phyloP scores from a whole-genome alignment of 768 basidiomycete genomes.

The Kwoniella botswanensis region DNA sequence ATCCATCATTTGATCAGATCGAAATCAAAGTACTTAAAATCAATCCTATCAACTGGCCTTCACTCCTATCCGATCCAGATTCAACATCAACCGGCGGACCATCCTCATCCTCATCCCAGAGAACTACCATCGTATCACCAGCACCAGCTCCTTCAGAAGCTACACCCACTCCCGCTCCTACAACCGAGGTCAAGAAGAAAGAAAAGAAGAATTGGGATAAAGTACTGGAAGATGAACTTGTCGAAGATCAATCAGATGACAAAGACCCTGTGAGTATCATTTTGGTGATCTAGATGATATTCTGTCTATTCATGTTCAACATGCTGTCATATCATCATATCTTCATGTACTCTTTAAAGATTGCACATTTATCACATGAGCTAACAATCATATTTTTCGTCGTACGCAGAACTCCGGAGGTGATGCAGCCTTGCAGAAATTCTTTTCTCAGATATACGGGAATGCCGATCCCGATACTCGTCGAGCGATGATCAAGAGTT shows the following conservation, averaged over 20 bases:
- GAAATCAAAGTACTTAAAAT: conserved; percentile 80
- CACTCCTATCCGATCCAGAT: conserved; percentile 19
- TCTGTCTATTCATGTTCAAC: too few species aligned
- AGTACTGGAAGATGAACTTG: conserved; percentile 72
- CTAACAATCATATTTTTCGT: too few species aligned
- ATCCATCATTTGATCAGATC: conserved; percentile 58
- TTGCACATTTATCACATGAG: too few species aligned
- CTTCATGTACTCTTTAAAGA: too few species aligned
- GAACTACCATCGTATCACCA: too few species aligned
- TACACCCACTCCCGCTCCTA: background rate
- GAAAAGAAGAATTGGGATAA: conserved; percentile 86
- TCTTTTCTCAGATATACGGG: conserved; percentile 80
- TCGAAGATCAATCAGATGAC: conserved; percentile 68
- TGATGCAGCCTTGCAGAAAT: conserved; percentile 79
- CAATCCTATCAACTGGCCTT: conserved; percentile 69
- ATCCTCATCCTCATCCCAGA: background rate
- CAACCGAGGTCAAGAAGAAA: conserved; percentile 51
- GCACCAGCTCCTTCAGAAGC: too few species aligned
- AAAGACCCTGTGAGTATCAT: conserved; percentile 36
- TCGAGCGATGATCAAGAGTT: conserved; percentile 98
- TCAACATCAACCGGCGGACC: background rate
- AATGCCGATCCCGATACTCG: conserved; percentile 90
- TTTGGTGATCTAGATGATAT: background rate
- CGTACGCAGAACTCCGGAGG: conserved; percentile 78
- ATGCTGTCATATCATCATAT: too few species aligned